Evolutionary conservation across 805 yeast species (phyloP), one percentile per base, ranked within the genome.

Genomic region (Candida alai): DNA sequence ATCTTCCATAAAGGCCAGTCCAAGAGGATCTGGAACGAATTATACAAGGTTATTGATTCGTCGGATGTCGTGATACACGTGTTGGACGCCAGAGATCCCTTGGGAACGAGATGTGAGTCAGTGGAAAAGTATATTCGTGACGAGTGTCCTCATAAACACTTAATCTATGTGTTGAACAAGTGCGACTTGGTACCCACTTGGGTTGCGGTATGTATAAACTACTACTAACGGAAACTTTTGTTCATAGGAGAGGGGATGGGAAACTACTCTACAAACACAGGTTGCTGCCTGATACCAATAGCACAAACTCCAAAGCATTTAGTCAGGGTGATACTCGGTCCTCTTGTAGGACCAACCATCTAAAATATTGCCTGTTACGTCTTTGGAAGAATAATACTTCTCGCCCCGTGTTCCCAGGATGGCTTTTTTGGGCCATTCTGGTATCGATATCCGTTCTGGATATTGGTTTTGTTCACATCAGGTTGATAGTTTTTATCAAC

Each of bases 101-200:
- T 88, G 45, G 98, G 98, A 35, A 90, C 98, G 7, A 76, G 97
- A 49, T 90, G 98, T 72, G 80, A 73, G 49, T 75, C 94, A 2
- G 96, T 90, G 36, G 97, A 93, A 61, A 88, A 87, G 52, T 89
- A 87, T 57, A 86, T 90, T 58, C 78, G 74, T 49, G 90, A 85
- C 46, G 98, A 90, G 65, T 88, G 95, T 54, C 86, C 97, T 10
- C 98, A 93, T 58, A 90, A 90, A 65, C 98, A 93, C 71, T 72
- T 90, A 68, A 83, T 90, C 47, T 89, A 83, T 57, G 96, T 93
- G 37, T 68, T 90, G 64, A 90, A 90, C 76, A 90, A 90, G 73
- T 89, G 97, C 76, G 98, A 90, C 71, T 78, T 90, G 54, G 96
- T 90, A 34, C 98, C 98, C 44, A 90, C 96, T 30, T 90, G 97